A percentile compares a stretch with the other conserved stretches of the same genome.
Conservation (phyloP, 2,329 filamentous ascomycete species). For the Fusarium mundagurra region DNA sequence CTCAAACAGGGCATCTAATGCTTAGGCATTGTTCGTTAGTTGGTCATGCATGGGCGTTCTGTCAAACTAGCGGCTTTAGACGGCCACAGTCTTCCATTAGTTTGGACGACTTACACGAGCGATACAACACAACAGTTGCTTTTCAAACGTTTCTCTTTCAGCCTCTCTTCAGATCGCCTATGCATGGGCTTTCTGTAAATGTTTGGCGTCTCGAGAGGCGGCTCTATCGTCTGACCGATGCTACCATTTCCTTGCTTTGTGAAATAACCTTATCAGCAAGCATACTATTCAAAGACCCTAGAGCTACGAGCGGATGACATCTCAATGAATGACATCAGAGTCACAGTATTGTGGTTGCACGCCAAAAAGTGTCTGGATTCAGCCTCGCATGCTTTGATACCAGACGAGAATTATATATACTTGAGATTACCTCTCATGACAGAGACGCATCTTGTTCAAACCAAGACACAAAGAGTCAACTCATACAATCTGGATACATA, state of each 20-base stretch:
- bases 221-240: rapidly evolving
- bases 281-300: not conserved
- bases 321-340: rapidly evolving
- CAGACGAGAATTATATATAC: not conserved
- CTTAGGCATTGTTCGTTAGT: not conserved
- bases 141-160: not conserved
- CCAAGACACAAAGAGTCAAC: not conserved
- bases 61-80: not conserved
- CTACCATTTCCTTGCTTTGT: not conserved
- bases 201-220: not conserved
- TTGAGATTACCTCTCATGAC: not conserved
- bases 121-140: not conserved
- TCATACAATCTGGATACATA: rapidly evolving
- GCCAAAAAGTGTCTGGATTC: not conserved
- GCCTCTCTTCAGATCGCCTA: not conserved
- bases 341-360: not conserved
- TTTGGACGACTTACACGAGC: not conserved
- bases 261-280: not conserved
- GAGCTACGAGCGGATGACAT: rapidly evolving
- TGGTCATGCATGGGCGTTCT: not conserved
- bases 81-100: not conserved
- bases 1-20: not conserved
- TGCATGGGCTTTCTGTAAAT: not conserved
- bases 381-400: not conserved
- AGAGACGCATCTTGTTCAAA: no score